Evolutionary conservation across 176 grass and related monocot genomes (phyloP).

Genomic region (Urochloa ruziziensis): DNA sequence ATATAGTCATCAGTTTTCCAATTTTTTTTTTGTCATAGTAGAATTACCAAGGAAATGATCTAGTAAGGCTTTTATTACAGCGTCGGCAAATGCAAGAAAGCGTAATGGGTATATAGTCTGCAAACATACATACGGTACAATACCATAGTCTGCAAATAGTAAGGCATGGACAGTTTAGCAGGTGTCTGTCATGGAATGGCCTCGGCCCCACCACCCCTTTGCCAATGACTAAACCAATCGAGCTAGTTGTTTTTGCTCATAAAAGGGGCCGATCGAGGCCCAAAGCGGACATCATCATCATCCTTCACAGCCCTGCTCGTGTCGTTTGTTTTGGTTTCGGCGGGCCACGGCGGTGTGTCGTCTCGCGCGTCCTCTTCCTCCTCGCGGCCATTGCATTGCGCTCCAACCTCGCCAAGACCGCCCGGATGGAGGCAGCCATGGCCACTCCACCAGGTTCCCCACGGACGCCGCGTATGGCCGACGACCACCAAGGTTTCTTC

Average conservation of each 20-base stretch:
- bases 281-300: background rate
- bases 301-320: background rate
- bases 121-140: too few relatives aligned
- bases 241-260: background rate
- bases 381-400: background rate
- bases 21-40: too few relatives aligned
- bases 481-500: constrained; percentile 45
- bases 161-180: background rate
- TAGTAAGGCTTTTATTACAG: too few relatives aligned
- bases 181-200: background rate
- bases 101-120: too few relatives aligned
- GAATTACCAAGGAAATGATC: too few relatives aligned
- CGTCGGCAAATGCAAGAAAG: too few relatives aligned
- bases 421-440: constrained; percentile 1
- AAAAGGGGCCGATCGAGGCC: background rate
- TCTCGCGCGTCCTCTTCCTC: constrained; percentile 6
- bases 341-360: background rate
- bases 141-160: too few relatives aligned
- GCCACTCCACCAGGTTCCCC: background rate
- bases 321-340: background rate
- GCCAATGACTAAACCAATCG: background rate
- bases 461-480: background rate
- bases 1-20: too few relatives aligned
- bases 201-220: background rate
- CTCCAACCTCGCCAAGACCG: background rate